A percentile compares a stretch with the other conserved stretches of the same genome.
Conservation (phyloP, 2,329 filamentous ascomycete genomes). For the Cercospora zeae-maydis region DNA sequence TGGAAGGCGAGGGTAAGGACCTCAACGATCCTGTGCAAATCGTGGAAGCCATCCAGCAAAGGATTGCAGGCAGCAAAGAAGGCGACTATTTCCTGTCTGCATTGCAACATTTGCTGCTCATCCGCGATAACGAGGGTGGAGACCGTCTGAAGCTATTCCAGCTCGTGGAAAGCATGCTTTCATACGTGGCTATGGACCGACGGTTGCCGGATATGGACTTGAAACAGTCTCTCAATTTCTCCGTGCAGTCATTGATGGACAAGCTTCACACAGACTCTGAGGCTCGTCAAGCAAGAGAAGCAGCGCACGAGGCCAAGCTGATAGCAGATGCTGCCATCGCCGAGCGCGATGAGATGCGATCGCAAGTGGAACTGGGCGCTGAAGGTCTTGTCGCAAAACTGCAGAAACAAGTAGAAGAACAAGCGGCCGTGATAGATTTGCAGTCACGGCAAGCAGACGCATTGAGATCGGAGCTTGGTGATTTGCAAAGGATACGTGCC, state of each 20-base stretch:
- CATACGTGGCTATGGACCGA: constrained; percentile 97
- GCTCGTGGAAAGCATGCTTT: constrained; percentile 96
- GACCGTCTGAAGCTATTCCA: constrained; percentile 95
- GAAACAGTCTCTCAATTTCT: constrained; percentile 96
- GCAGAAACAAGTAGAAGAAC: constrained; percentile 91
- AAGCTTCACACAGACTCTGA: constrained; percentile 96
- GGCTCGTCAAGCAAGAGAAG: constrained; percentile 85
- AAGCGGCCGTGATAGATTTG: constrained; percentile 83
- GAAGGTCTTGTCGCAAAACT: constrained; percentile 90
- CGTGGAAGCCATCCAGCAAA: constrained; percentile 84
- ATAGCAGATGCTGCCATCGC: constrained; percentile 94
- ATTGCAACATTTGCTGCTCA: constrained; percentile 89
- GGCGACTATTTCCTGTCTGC: constrained; percentile 96
- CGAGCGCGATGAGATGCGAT: constrained; percentile 90
- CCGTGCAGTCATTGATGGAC: constrained; percentile 89
- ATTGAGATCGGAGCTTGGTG: constrained; percentile 84
- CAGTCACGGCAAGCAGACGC: constrained; percentile 81
- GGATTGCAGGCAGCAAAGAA: constrained; percentile 75
- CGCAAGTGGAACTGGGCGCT: constrained; percentile 82
- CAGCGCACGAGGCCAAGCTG: constrained; percentile 82
- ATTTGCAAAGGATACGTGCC: constrained; percentile 76
- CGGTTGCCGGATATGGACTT: constrained; percentile 94
- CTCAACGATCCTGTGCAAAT: constrained; percentile 91
- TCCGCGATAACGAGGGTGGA: constrained; percentile 85
- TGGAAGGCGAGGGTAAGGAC: constrained; percentile 84